Percentiles rank a stretch among this genome's conserved stretches.
phyloP scores from a whole-genome alignment of 2,329 filamentous ascomycete species.

The Arachnomyces sp. region DNA sequence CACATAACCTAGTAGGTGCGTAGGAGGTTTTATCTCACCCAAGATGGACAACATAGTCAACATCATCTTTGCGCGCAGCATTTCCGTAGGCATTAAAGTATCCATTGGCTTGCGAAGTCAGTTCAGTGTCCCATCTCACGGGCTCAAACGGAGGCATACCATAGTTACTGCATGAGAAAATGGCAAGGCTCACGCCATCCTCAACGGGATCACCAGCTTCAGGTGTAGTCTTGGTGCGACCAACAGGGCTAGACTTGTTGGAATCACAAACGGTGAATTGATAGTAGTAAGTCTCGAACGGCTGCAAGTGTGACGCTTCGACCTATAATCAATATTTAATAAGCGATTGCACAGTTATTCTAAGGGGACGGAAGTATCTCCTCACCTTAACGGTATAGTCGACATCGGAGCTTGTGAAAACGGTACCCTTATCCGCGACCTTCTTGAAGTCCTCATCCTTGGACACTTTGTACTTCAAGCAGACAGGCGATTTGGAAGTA shows the following conservation, averaged over 20 bases:
- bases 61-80: conserved; percentile 50
- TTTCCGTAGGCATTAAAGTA: conserved; percentile 58
- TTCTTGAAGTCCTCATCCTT: conserved; percentile 40
- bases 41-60: conserved; percentile 54
- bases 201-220: conserved; percentile 46
- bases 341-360: neutral
- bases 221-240: conserved; percentile 64
- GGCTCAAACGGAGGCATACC: conserved; percentile 33
- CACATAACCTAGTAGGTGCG: neutral
- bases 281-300: conserved; percentile 59
- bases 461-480: conserved; percentile 58
- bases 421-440: conserved; percentile 50
- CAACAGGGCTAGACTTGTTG: conserved; percentile 53
- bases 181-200: conserved; percentile 53
- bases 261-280: conserved; percentile 63
- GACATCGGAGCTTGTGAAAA: conserved; percentile 64
- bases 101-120: conserved; percentile 36
- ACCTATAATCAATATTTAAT: conserved; percentile 36
- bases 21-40: conserved; percentile 7
- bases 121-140: neutral
- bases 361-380: conserved; percentile 7
- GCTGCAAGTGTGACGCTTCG: conserved; percentile 54
- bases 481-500: conserved; percentile 55
- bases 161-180: conserved; percentile 66
- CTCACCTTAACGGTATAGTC: conserved; percentile 66